Base-by-base conservation (phyloP, 495 filamentous ascomycete species). In the Podospora sp. region DNA sequence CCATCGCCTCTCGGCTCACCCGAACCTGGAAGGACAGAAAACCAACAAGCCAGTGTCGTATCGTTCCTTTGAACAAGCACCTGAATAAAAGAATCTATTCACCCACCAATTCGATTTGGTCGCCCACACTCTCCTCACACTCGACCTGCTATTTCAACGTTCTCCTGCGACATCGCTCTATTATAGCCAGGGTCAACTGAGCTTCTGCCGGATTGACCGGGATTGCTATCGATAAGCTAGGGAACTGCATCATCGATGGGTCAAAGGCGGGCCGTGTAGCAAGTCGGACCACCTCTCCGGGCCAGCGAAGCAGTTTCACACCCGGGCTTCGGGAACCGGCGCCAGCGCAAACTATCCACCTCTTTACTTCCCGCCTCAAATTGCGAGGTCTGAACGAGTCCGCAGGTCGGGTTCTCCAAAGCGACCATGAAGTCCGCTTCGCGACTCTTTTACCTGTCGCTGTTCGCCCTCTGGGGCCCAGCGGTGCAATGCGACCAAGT, bases 391-490 rank as follows among this genome's bases (percentile, higher is more conserved):
- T 11, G 14, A 11, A 12, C 52, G 20, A 26, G 52, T 55, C 52
- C 52, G 24, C 52, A 26, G 52, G 52, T 55, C 24, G 52, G 52
- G 52, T 26, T 55, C 22, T n/a, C 22, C 14, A 6, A n/a, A 11
- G 50, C 65, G 62, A 81, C 56, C 62, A 93, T 92, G 90, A 89
- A 84, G 71, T 82, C 89, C 63, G 86, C 88, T 52, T 83, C 86
- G 61, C 86, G 85, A 71, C 79, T 88, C 22, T 93, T 94, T 77
- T 93, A 89, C 78, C 80, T 93, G 70, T 90, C 91, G 59, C 79
- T 92, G 52, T 94, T 94, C 75, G 83, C 89, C 67, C 85, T 94
- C 71, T 87, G 88, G 76, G 81, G 81, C 29, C 78, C 88, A 18
- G 77, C 86, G 64, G 80, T 75, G 49, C 75, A 73, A 71, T 84